Base-by-base conservation (phyloP, 2,329 filamentous ascomycete genomes). In the Botrytis tulipae region DNA sequence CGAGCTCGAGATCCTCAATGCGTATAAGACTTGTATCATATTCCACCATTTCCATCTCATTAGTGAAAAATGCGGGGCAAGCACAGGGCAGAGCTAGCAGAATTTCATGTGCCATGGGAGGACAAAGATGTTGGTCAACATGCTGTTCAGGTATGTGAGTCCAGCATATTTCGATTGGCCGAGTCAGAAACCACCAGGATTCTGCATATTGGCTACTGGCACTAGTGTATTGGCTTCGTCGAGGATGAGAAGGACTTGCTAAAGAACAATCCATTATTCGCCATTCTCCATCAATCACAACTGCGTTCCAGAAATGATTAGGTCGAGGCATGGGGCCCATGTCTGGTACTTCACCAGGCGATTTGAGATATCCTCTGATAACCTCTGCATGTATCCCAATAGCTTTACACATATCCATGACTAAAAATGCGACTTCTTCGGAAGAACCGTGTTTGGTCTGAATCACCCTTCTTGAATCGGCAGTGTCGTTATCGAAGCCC, bases 221-320 rank as follows among this genome's bases (percentile, higher is more conserved):
- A 77, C 88, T 93, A 22, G 94, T 97, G 83, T 97, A 98, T 46
- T 90, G 85, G 25, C 85, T 86, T 66, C 97, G 89, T 73, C 89
- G 90, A 16, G 96, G 95, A 79, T 98, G 94, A 0, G 95, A 97
- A 20, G 95, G 95, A 76, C 92, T 95, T 6, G 96, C 94, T 66
- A 99, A 86, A 51, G 94, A 97, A 81, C 94, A 96, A 82, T 99
- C 96, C 85, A 99, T 93, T 77, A 98, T 92, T 69, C 96, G 92
- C 96, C 96, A 99, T 83, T 98, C 94, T 35, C 93, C 92, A 82
- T 99, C 96, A 14, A 98, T 91, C 51, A 98, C 84, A 29, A 98
- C 93, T 0, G 94, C 91, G 78, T 99, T 99, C 96, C 96, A 99
- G 90, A 93, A 98, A 83, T 99, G 96, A 80, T 99, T 99, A 0